Evolutionary conservation across 495 filamentous ascomycete genomes (phyloP).

Genomic region (Patellaria atrata): DNA sequence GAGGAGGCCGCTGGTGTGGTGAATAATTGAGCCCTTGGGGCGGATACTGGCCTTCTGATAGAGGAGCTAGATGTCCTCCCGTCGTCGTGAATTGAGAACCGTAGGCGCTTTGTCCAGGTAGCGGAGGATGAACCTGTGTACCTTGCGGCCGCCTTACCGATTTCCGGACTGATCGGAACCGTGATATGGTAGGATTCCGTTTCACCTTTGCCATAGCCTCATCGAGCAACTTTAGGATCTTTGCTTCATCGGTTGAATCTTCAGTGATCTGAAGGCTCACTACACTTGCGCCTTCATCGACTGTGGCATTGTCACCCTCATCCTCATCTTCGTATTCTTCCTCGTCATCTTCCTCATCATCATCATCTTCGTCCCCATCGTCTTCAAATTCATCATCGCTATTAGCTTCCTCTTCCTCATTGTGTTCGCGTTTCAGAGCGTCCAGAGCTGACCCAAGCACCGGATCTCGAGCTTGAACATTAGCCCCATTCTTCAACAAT

Average conservation of each 20-base stretch:
- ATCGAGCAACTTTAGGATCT: slow-evolving; percentile 13
- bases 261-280: slow-evolving; percentile 9
- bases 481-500: slow-evolving; percentile 10
- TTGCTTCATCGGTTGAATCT: slow-evolving; percentile 7
- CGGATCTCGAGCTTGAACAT: slow-evolving; percentile 8
- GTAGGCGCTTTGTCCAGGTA: no score
- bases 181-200: slow-evolving; percentile 10
- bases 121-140: no score
- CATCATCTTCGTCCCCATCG: slow-evolving; percentile 3
- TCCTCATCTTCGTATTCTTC: slow-evolving; percentile 6
- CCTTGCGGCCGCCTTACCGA: no score
- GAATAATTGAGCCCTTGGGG: no score
- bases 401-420: slow-evolving; percentile 5
- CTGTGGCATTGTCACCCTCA: slow-evolving; percentile 1
- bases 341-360: slow-evolving; percentile 7
- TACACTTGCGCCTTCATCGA: slow-evolving; percentile 8
- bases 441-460: slow-evolving; percentile 4
- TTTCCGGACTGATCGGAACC: slow-evolving; percentile 10
- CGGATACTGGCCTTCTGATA: no score
- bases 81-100: no score
- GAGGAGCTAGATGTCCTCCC: no score
- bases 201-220: slow-evolving; percentile 10
- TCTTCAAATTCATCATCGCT: slow-evolving; percentile 7
- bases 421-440: slow-evolving; percentile 5
- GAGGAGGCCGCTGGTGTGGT: no score